Conservation (phyloP, 2,329 filamentous ascomycete species). For the Stylonectria norvegica region DNA sequence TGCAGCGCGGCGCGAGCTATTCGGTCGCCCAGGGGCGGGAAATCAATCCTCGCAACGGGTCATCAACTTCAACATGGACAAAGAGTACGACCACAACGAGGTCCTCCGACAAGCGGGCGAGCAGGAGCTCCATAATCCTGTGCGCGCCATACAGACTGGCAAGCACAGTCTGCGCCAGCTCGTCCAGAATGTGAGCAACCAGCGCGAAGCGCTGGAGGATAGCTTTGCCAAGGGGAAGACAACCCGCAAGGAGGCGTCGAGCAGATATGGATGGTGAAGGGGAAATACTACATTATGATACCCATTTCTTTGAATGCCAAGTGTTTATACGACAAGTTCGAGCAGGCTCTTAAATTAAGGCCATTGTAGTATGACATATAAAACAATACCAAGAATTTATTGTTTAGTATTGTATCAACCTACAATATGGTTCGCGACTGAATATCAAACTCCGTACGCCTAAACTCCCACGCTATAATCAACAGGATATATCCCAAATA, state of each 20-base stretch:
- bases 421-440: slow-evolving; percentile 9
- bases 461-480: slow-evolving; percentile 8
- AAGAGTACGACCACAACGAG: slow-evolving; percentile 84
- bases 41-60: slow-evolving; percentile 52
- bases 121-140: slow-evolving; percentile 72
- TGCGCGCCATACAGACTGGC: slow-evolving; percentile 74
- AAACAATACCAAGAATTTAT: too few relatives aligned
- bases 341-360: too few relatives aligned
- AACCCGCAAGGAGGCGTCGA: slow-evolving; percentile 78
- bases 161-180: slow-evolving; percentile 89
- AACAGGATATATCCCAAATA: slow-evolving; percentile 2
- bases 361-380: too few relatives aligned
- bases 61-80: slow-evolving; percentile 84
- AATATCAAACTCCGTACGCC: slow-evolving; percentile 6
- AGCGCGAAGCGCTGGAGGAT: slow-evolving; percentile 86
- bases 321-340: too few relatives aligned
- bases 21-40: slow-evolving; percentile 61
- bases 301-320: slow-evolving; percentile 15
- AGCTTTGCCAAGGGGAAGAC: slow-evolving; percentile 79
- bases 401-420: too few relatives aligned
- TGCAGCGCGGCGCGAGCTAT: slow-evolving; percentile 75
- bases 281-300: slow-evolving; percentile 26
- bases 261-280: slow-evolving; percentile 77
- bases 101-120: slow-evolving; percentile 67
- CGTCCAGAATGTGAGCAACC: slow-evolving; percentile 75